Evolutionary conservation across 208 protist genomes (phyloP), one percentile per base, ranked within the genome.

Genomic region (Hexamita inflata): DNA sequence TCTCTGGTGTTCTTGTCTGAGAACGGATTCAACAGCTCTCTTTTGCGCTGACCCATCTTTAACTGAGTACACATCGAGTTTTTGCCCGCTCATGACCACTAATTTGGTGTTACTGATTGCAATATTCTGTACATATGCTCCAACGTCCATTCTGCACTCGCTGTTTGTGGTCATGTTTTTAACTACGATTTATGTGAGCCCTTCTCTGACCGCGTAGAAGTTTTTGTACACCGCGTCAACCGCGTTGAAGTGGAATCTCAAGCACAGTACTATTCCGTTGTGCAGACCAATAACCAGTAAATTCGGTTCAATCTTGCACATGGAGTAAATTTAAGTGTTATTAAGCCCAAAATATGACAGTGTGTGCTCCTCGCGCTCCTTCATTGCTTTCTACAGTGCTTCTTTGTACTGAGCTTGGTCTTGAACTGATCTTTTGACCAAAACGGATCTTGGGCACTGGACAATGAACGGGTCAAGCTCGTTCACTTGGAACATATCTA

Each of bases 381-480:
- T 53, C 19, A 24, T 24, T 24, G 45, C 19, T 53, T 24, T 53
- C 19, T 53, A 53, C 11, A 24, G 11, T 53, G 19, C 11, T 4
- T 53, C 19, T 53, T 53, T 19, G 45, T 53, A 24, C 19, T 53
- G n/a, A n/a, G n/a, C n/a, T n/a, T n/a, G n/a, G n/a, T n/a, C n/a
- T n/a, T n/a, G n/a, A n/a, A n/a, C n/a, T n/a, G n/a, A n/a, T n/a
- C n/a, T n/a, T n/a, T n/a, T n/a, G n/a, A n/a, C n/a, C 19, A 24
- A 24, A 53, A 53, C 45, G 45, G 11, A 4, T n/a, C 28, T 35
- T n/a, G 32, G 38, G n/a, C 19, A 7, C 35, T 45, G 4, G 15
- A 29, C 42, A n/a, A 40, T 70, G 59, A 62, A 62, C 7, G 59
- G 59, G 59, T 62, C 59, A 29, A 15, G 4, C 59, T 62, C 59